phyloP scores from a whole-genome alignment of 305 asterid species.

The Rubia tinctorum region DNA sequence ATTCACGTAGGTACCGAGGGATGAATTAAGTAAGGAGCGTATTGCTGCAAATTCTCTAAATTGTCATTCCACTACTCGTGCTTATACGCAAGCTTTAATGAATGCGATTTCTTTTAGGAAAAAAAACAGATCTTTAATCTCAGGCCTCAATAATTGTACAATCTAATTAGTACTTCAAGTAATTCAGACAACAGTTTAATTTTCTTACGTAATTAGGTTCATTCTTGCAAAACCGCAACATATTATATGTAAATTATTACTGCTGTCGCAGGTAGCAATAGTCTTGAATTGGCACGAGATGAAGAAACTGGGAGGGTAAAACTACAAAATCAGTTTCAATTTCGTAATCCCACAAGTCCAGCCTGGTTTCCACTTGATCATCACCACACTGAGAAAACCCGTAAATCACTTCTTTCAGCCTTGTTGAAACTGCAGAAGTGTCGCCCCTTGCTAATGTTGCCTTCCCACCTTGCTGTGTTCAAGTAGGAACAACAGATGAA shows the following conservation, averaged over 20 bases:
- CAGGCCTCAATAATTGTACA: not conserved
- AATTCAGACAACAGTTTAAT: not conserved
- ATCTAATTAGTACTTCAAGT: not conserved
- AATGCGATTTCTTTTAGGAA: no score
- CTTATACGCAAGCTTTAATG: no score
- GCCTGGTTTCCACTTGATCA: slow-evolving; percentile 23
- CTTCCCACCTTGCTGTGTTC: slow-evolving; percentile 21
- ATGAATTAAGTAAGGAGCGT: no score
- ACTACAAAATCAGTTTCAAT: slow-evolving; percentile 22
- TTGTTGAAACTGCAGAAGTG: slow-evolving; percentile 19
- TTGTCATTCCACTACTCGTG: no score
- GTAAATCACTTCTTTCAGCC: slow-evolving; percentile 32
- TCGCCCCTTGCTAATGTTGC: slow-evolving; percentile 12
- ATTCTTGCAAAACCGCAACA: not conserved
- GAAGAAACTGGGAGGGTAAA: slow-evolving; percentile 25
- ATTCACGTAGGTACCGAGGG: no score
- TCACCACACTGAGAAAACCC: slow-evolving; percentile 16
- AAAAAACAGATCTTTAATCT: no score
- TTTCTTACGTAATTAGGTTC: not conserved
- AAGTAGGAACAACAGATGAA: not conserved
- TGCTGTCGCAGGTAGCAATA: not conserved
- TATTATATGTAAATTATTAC: not conserved
- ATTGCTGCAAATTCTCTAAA: no score
- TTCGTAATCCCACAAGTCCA: slow-evolving; percentile 36
- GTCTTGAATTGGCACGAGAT: slow-evolving; percentile 11